phyloP scores from a whole-genome alignment of 768 basidiomycete genomes.

The Tricholoma furcatifolium region DNA sequence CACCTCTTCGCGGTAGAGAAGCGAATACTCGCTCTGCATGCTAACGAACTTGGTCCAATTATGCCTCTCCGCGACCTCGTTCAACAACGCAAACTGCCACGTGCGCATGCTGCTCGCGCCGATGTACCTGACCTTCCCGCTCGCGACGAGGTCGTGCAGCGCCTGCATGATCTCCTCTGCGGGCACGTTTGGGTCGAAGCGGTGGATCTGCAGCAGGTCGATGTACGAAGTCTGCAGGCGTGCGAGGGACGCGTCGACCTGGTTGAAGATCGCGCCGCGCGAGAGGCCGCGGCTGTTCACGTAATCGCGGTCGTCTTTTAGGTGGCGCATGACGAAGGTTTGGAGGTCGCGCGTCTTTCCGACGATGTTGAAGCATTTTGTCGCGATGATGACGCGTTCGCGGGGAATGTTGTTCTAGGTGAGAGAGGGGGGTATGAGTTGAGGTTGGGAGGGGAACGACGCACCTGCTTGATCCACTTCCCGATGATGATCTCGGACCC shows the following conservation, averaged over 20 bases:
- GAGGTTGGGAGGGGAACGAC: background rate
- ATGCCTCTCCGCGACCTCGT: constrained; percentile 40
- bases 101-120: constrained; percentile 47
- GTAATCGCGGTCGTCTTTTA: constrained; percentile 11
- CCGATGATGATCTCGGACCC: constrained; percentile 40
- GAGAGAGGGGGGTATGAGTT: constrained; percentile 6
- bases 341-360: background rate
- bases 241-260: constrained; percentile 28
- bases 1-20: constrained; percentile 56
- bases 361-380: constrained; percentile 12
- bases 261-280: constrained; percentile 31
- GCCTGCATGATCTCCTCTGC: constrained; percentile 45
- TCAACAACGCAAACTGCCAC: constrained; percentile 45
- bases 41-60: constrained; percentile 55
- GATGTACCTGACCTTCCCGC: constrained; percentile 40
- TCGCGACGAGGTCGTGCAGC: constrained; percentile 41
- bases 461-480: constrained; percentile 36
- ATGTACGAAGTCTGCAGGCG: constrained; percentile 28
- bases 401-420: constrained; percentile 13
- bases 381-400: constrained; percentile 13
- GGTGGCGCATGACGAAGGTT: background rate
- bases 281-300: constrained; percentile 19
- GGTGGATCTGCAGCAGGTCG: constrained; percentile 42
- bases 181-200: constrained; percentile 33
- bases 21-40: constrained; percentile 54